Evolutionary conservation across 306 rosid species (phyloP), one percentile per base, ranked within the genome.

Genomic region (Trifolium dubium): DNA sequence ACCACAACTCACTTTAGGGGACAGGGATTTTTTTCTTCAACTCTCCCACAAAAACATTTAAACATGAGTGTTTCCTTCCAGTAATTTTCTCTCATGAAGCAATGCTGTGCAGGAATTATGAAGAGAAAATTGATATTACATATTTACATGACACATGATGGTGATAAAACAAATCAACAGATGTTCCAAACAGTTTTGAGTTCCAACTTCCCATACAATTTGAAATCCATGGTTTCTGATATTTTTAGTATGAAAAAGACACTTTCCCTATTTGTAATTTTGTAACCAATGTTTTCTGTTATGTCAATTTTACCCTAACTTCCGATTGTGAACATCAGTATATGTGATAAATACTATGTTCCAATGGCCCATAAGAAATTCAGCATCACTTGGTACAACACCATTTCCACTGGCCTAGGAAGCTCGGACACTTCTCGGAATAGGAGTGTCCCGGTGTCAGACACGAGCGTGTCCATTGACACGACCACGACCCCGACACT

Each of bases 211-310:
- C 51, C 37, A 23, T 23, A 23, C 23, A 23, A 23, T 23, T 23
- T 23, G 23, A 23, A 23, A 23, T 23, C 23, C 23, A 23, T 23
- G 1, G 23, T 23, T 23, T 23, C 23, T 23, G 23, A 23, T 23
- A 47, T 43, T 8, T 23, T 64, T 64, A 28, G 14, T 8, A 32
- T 72, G 35, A 23, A 35, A 23, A 5, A 51, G 0, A 43, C 18
- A n/a, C 49, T 67, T 69, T 31, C 15, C 63, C 39, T n/a, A 8
- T 41, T 64, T 81, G 50, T 59, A 55, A 39, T 29, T 81, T 17
- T 44, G 49, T 15, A 44, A 65, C 51, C 8, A 32, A 53, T 43
- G 12, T 23, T 0, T 23, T 23, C 23, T 23, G 23, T 23, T 23
- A 23, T 23, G 23, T 23, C 23, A 23, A 23, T 23, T 23, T 23